phyloP scores from a whole-genome alignment of 2,329 filamentous ascomycete species.

The Drechslera avenae region DNA sequence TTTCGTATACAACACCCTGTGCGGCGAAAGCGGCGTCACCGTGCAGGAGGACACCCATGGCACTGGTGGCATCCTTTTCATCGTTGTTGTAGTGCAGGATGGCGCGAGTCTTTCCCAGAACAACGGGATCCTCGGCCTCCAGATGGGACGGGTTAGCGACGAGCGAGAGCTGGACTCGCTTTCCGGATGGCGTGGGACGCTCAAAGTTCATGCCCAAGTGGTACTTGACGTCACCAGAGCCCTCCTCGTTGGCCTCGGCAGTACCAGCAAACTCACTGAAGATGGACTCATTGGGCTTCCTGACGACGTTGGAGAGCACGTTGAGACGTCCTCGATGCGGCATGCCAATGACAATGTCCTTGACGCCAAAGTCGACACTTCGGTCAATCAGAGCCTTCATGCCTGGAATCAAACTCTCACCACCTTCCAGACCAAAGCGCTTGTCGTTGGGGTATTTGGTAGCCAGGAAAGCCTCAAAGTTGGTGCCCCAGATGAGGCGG shows the following conservation, averaged over 20 bases:
- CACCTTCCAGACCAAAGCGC: constrained; percentile 97
- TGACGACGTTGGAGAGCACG: constrained; percentile 95
- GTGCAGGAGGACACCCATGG: constrained; percentile 95
- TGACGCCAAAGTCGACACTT: constrained; percentile 96
- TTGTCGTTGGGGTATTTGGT: constrained; percentile 99
- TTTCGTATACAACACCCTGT: constrained; percentile 98
- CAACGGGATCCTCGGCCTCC: constrained; percentile 96
- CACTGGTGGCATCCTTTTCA: constrained; percentile 82
- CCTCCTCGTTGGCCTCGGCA: constrained; percentile 86
- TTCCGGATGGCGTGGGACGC: constrained; percentile 94
- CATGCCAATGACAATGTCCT: constrained; percentile 99
- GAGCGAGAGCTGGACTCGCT: constrained; percentile 97
- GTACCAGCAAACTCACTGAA: constrained; percentile 97
- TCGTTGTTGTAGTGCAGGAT: constrained; percentile 99
- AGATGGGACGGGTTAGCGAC: constrained; percentile 98
- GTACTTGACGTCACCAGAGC: constrained; percentile 98
- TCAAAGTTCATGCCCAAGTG: constrained; percentile 99
- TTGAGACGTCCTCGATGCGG: constrained; percentile 98
- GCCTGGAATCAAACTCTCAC: constrained; percentile 93
- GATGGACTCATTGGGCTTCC: constrained; percentile 99
- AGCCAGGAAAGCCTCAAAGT: constrained; percentile 92
- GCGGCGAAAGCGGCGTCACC: constrained; percentile 96
- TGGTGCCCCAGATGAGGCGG: constrained; percentile 97
- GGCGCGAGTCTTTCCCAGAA: constrained; percentile 94
- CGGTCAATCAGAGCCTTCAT: constrained; percentile 99